These are phyloP conservation scores for Guillardia theta DNA, from an alignment of 78 protist genomes.

Conservation along the genomic window DNA sequence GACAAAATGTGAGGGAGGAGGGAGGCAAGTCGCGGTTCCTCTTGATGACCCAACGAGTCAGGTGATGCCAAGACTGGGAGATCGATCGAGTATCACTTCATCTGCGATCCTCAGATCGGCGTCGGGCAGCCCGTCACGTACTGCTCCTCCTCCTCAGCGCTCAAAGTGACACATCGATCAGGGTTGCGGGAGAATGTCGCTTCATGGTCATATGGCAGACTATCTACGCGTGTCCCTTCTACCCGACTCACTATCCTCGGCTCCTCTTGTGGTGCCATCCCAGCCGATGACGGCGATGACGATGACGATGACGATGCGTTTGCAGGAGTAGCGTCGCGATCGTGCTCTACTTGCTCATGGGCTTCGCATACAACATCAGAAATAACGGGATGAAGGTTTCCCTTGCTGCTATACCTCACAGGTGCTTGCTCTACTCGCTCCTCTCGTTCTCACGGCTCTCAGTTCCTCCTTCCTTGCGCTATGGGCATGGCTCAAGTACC, in stretches of 20 bases:
- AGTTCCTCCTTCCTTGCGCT: no score
- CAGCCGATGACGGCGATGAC: no score
- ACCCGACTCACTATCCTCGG: not conserved
- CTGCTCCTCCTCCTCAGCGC: not conserved
- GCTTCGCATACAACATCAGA: not conserved
- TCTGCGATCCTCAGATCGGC: not conserved
- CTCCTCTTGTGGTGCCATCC: not conserved
- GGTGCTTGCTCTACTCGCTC: not conserved
- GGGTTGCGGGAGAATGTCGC: not conserved
- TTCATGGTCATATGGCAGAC: constrained; percentile 8
- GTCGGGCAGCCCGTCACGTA: not conserved
- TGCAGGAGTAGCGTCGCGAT: not conserved
- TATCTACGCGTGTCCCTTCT: not conserved
- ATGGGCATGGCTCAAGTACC: no score
- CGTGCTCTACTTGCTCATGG: not conserved
- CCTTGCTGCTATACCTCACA: not conserved
- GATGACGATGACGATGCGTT: no score
- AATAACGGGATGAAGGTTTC: not conserved
- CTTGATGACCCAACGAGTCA: not conserved
- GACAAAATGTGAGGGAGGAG: not conserved
- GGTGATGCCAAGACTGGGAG: not conserved
- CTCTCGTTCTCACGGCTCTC: not conserved
- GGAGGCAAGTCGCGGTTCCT: not conserved
- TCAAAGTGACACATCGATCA: not conserved
- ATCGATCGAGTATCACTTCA: not conserved